A percentile compares a stretch with the other conserved stretches of the same genome.
phyloP scores from a whole-genome alignment of 208 protist genomes.

The Borovskyia barvae region DNA sequence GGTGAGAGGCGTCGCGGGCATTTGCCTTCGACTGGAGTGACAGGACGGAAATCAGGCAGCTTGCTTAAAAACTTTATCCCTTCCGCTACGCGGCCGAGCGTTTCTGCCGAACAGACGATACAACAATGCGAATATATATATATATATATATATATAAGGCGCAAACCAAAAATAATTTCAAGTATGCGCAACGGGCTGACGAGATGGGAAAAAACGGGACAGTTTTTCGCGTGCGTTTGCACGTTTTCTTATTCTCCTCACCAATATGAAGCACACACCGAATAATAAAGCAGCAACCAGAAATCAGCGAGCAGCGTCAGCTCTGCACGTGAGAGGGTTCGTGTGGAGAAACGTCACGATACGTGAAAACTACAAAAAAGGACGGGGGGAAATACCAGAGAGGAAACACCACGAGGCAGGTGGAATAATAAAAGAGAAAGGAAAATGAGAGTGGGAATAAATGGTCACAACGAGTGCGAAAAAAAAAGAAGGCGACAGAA shows the following conservation, averaged over 20 bases:
- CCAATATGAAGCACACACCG: neutral
- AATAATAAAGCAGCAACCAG: neutral
- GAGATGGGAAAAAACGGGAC: neutral
- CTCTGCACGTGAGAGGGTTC: neutral
- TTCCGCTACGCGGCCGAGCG: no score
- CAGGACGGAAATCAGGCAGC: no score
- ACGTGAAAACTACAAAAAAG: neutral
- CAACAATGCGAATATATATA: neutral
- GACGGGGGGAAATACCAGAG: neutral
- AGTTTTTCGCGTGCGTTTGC: neutral
- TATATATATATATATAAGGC: neutral
- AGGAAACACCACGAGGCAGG: neutral
- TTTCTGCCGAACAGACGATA: no score
- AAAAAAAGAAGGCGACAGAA: neutral
- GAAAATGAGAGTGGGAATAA: neutral
- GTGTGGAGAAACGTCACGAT: neutral
- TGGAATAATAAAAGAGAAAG: neutral
- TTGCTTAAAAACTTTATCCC: no score
- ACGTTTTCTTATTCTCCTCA: neutral
- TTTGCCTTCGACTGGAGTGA: no score
- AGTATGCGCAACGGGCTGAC: neutral
- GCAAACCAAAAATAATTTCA: no score
- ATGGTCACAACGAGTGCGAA: neutral
- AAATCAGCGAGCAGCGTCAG: no score
- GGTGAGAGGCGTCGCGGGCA: conserved; percentile 14